Percentiles rank a stretch among this genome's conserved stretches.
Evolutionary conservation across 106 monocot genomes (phyloP).

Genomic region (Phalaenopsis aphrodite): DNA sequence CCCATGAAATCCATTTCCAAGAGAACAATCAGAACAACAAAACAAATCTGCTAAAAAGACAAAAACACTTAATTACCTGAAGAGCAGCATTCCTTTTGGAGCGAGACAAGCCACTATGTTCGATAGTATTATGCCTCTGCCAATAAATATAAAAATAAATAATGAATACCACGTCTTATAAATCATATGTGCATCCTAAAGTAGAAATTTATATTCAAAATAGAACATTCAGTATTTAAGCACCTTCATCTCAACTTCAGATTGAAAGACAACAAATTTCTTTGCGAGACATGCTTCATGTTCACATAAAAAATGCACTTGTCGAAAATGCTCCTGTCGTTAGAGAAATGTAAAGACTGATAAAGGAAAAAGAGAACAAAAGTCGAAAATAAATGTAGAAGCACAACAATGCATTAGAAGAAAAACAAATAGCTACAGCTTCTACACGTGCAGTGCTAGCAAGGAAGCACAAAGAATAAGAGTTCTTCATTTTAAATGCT

Average conservation of each 20-base stretch:
- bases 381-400: not conserved
- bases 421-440: not conserved
- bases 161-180: not conserved
- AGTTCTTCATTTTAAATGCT: not conserved
- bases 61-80: slow-evolving; percentile 32
- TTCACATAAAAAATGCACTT: slow-evolving; percentile 91
- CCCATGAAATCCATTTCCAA: not conserved
- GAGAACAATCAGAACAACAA: not conserved
- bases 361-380: not conserved
- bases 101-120: slow-evolving; percentile 92
- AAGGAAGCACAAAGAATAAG: not conserved
- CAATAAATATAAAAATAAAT: not conserved
- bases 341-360: not conserved
- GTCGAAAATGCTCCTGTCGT: slow-evolving; percentile 77
- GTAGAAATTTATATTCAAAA: not conserved
- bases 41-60: not conserved
- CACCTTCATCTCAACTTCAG: slow-evolving; percentile 90
- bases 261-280: slow-evolving; percentile 84
- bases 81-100: slow-evolving; percentile 94
- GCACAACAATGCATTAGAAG: not conserved
- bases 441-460: not conserved
- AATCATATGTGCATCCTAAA: not conserved
- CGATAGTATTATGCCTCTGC: slow-evolving; percentile 88
- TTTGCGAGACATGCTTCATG: slow-evolving; percentile 74
- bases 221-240: not conserved